Evolutionary conservation across 495 filamentous ascomycete genomes (phyloP).

Genomic region (Xylaria acuta): DNA sequence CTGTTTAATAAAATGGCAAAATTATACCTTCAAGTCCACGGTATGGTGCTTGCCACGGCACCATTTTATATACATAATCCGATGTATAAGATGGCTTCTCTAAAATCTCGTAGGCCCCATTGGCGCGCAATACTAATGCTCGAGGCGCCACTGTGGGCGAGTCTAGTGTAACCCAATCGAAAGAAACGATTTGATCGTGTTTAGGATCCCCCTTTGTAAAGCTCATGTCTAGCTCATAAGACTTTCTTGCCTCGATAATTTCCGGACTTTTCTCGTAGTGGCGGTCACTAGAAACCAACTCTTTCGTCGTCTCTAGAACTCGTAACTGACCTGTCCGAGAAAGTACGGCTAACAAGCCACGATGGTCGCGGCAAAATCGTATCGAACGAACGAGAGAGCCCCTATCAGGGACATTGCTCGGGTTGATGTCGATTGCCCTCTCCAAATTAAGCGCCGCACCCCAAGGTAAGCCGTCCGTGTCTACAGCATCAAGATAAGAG

Average conservation of each 20-base stretch:
- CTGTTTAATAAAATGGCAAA: background rate
- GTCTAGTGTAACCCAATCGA: slow-evolving; percentile 79
- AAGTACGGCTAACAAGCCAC: slow-evolving; percentile 76
- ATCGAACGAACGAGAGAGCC: slow-evolving; percentile 73
- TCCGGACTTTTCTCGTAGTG: slow-evolving; percentile 53
- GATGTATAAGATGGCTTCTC: slow-evolving; percentile 64
- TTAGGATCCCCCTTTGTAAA: slow-evolving; percentile 52
- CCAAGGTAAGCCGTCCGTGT: slow-evolving; percentile 57
- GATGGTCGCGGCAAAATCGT: slow-evolving; percentile 76
- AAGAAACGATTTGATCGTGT: slow-evolving; percentile 76
- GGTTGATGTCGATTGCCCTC: slow-evolving; percentile 62
- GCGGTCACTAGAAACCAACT: slow-evolving; percentile 53
- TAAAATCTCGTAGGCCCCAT: slow-evolving; percentile 70
- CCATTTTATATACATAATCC: slow-evolving; percentile 55
- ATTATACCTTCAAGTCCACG: slow-evolving; percentile 52
- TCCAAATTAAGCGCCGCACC: slow-evolving; percentile 70
- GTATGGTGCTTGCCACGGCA: slow-evolving; percentile 54
- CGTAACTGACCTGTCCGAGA: slow-evolving; percentile 81
- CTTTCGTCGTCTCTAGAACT: slow-evolving; percentile 71
- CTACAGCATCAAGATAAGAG: slow-evolving; percentile 54
- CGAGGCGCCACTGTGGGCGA: slow-evolving; percentile 66
- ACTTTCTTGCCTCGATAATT: slow-evolving; percentile 57
- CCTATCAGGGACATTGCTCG: slow-evolving; percentile 51
- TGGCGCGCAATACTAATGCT: slow-evolving; percentile 70
- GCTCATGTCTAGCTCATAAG: slow-evolving; percentile 59